Percentiles rank a stretch among this genome's conserved stretches.
These are phyloP conservation scores for Westerdykella aurantiaca DNA, from an alignment of 2,329 filamentous ascomycete genomes.

Conservation along the genomic window DNA sequence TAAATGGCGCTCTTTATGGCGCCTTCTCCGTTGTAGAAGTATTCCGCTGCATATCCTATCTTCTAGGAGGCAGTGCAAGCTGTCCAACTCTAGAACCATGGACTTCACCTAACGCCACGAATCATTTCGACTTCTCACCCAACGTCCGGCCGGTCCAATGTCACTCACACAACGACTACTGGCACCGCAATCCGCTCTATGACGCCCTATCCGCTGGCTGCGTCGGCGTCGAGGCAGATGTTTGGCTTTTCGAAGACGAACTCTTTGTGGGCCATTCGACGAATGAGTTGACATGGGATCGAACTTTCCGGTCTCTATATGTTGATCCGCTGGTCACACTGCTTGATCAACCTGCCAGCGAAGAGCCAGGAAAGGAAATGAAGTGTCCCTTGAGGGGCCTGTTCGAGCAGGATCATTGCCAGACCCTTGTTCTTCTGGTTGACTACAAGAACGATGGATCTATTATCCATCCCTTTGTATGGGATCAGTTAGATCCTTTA, in stretches of 20 bases:
- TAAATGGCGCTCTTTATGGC: no score
- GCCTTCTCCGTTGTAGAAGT: no score
- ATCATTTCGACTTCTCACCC: neutral
- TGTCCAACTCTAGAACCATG: neutral
- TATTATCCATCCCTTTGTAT: constrained; percentile 34
- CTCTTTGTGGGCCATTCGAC: constrained; percentile 52
- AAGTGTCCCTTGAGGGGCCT: constrained; percentile 37
- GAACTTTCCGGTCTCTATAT: constrained; percentile 50
- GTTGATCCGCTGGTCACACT: constrained; percentile 48
- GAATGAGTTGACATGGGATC: constrained; percentile 41
- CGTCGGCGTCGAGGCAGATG: constrained; percentile 52
- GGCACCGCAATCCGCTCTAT: constrained; percentile 50
- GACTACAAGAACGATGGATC: constrained; percentile 44
- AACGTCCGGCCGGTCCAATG: constrained; percentile 41
- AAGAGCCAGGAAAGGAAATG: constrained; percentile 14
- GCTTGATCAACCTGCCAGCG: constrained; percentile 40
- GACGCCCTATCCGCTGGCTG: constrained; percentile 52
- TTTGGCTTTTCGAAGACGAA: constrained; percentile 49
- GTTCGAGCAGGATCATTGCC: constrained; percentile 46
- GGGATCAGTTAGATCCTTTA: constrained; percentile 42
- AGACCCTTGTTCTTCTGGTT: constrained; percentile 49
- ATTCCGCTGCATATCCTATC: no score
- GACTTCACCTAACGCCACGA: neutral
- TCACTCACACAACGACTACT: constrained; percentile 57
- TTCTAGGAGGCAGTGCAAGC: no score